A percentile compares a stretch with the other conserved stretches of the same genome.
phyloP scores from a whole-genome alignment of 192 early-diverging fungal species.

The Coemansia sp. region DNA sequence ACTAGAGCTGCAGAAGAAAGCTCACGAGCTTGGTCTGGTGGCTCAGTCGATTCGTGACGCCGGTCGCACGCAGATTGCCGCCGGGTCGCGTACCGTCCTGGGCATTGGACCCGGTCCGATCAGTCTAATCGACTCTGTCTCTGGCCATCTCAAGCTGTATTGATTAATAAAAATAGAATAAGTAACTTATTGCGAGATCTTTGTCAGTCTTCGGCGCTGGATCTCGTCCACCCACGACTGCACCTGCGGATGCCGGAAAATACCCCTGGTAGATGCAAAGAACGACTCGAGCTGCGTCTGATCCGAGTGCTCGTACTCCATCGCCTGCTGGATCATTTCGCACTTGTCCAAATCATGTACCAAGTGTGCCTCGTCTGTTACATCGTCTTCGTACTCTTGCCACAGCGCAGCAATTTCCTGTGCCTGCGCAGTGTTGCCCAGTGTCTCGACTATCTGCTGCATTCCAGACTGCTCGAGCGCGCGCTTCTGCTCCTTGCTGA shows the following conservation, averaged over 20 bases:
- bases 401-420: constrained; percentile 76
- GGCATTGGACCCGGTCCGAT: constrained; percentile 87
- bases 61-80: constrained; percentile 71
- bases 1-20: constrained; percentile 31
- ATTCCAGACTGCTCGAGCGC: constrained; percentile 57
- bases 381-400: constrained; percentile 80
- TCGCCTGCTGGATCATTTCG: constrained; percentile 92
- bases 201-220: constrained; percentile 26
- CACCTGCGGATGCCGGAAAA: constrained; percentile 82
- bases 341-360: constrained; percentile 96
- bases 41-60: constrained; percentile 80
- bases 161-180: constrained; percentile 1
- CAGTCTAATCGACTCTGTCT: constrained; percentile 48
- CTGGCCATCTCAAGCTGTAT: constrained; percentile 59
- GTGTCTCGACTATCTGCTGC: constrained; percentile 51
- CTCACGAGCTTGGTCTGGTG: constrained; percentile 24
- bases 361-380: constrained; percentile 71
- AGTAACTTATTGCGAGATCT: background rate
- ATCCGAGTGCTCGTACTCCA: constrained; percentile 84
- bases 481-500: constrained; percentile 77
- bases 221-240: constrained; percentile 82
- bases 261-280: constrained; percentile 75
- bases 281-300: constrained; percentile 67
- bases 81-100: constrained; percentile 87
- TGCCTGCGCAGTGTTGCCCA: constrained; percentile 58